A percentile compares a stretch with the other conserved stretches of the same genome.
Conservation (phyloP, 495 filamentous ascomycete genomes). For the Echria macrotheca region DNA sequence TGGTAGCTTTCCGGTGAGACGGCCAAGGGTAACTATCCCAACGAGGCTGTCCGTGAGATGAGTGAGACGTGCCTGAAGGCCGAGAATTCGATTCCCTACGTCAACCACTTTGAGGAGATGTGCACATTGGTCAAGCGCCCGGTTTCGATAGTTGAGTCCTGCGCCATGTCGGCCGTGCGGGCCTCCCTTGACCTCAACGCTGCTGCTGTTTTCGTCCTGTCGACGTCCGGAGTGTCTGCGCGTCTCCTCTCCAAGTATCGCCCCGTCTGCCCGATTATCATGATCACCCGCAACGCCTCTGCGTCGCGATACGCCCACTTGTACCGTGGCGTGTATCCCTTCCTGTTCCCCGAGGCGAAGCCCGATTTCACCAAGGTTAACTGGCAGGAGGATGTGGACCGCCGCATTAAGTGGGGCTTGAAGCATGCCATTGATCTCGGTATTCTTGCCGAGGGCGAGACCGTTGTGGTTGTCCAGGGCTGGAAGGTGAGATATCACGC, state of each 20-base stretch:
- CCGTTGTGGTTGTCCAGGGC: constrained; percentile 92
- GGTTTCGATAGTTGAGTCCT: constrained; percentile 79
- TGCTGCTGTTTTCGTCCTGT: constrained; percentile 88
- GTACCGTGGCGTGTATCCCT: constrained; percentile 96
- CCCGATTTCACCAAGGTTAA: constrained; percentile 82
- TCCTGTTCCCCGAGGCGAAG: constrained; percentile 87
- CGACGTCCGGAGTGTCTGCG: constrained; percentile 85
- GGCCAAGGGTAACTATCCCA: constrained; percentile 92
- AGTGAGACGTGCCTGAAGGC: constrained; percentile 92
- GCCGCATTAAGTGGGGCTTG: constrained; percentile 93
- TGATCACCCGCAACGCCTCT: constrained; percentile 82
- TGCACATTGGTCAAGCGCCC: constrained; percentile 74
- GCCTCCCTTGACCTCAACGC: constrained; percentile 93
- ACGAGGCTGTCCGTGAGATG: constrained; percentile 94
- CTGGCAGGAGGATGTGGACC: constrained; percentile 99
- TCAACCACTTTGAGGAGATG: constrained; percentile 93
- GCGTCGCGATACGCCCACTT: constrained; percentile 89
- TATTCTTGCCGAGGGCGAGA: constrained; percentile 74
- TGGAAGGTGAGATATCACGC: constrained; percentile 49
- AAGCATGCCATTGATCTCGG: constrained; percentile 75
- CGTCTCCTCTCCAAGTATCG: constrained; percentile 96
- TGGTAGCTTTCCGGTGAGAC: constrained; percentile 81
- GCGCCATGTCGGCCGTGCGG: constrained; percentile 92
- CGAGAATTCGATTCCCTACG: constrained; percentile 93
- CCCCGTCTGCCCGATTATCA: constrained; percentile 96